These are phyloP conservation scores for Ascochyta fabae DNA, from an alignment of 2,329 filamentous ascomycete species.

Conservation along the genomic window DNA sequence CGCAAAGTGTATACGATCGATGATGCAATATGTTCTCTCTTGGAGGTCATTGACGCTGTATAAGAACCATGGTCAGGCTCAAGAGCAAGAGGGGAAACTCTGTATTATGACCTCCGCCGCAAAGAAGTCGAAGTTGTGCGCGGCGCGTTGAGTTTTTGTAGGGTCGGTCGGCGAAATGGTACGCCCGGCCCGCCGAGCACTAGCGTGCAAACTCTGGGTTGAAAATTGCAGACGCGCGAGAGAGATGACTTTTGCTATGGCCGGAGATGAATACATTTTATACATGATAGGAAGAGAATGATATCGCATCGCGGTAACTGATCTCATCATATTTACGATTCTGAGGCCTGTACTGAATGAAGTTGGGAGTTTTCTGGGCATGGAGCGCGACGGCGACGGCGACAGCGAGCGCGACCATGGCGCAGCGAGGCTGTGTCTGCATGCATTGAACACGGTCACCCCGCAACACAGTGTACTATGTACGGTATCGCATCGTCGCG, in stretches of 20 bases:
- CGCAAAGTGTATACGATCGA: constrained; percentile 53
- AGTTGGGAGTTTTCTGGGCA: background rate
- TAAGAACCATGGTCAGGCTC: constrained; percentile 55
- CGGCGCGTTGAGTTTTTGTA: constrained; percentile 33
- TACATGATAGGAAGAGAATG: constrained; percentile 52
- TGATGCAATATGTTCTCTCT: constrained; percentile 77
- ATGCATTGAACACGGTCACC: background rate
- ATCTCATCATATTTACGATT: constrained; percentile 41
- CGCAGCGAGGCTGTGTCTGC: constrained; percentile 3
- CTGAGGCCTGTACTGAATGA: constrained; percentile 43
- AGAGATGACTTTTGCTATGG: constrained; percentile 28
- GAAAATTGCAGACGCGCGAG: background rate
- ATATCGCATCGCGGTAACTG: constrained; percentile 43
- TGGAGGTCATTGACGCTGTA: constrained; percentile 80
- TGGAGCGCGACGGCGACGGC: background rate
- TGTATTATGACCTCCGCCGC: constrained; percentile 72
- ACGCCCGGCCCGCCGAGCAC: constrained; percentile 7
- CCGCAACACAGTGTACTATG: background rate
- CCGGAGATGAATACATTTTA: constrained; percentile 45
- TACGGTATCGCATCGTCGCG: background rate
- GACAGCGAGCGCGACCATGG: constrained; percentile 1
- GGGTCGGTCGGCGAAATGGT: constrained; percentile 6
- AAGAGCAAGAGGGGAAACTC: constrained; percentile 80
- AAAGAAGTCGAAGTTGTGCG: constrained; percentile 66
- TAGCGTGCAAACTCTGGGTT: background rate